phyloP scores from a whole-genome alignment of 306 rosid species.

The Amphicarpaea edgeworthii region DNA sequence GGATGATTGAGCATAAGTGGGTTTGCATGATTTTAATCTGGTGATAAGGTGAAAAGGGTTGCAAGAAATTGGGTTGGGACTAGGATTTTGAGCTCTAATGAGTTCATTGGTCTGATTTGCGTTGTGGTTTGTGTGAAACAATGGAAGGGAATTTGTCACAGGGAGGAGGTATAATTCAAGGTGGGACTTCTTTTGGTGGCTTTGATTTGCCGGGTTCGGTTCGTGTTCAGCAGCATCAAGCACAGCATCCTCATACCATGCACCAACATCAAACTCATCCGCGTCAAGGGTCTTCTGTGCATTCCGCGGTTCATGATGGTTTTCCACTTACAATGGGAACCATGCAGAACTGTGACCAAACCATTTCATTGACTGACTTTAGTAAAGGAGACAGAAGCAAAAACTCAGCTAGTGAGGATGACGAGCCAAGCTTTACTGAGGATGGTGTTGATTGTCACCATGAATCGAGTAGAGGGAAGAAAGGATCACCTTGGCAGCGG shows the following conservation, averaged over 20 bases:
- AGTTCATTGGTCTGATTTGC: slow-evolving; percentile 54
- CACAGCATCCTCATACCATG: slow-evolving; percentile 64
- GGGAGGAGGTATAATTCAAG: slow-evolving; percentile 77
- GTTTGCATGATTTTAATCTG: slow-evolving; percentile 41
- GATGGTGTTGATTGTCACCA: slow-evolving; percentile 69
- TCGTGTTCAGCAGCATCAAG: slow-evolving; percentile 69
- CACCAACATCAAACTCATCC: slow-evolving; percentile 67
- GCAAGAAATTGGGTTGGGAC: neutral
- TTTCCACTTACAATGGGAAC: slow-evolving; percentile 71
- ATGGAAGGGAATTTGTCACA: slow-evolving; percentile 89
- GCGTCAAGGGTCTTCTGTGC: slow-evolving; percentile 63
- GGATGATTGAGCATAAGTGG: slow-evolving; percentile 27
- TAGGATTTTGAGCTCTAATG: slow-evolving; percentile 45
- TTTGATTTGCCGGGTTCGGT: slow-evolving; percentile 76
- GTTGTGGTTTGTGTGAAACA: slow-evolving; percentile 44
- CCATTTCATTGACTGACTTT: slow-evolving; percentile 65
- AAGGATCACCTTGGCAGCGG: slow-evolving; percentile 87
- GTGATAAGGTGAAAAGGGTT: slow-evolving; percentile 29
- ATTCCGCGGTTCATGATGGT: slow-evolving; percentile 65
- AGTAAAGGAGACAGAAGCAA: slow-evolving; percentile 72
- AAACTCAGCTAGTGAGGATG: slow-evolving; percentile 82
- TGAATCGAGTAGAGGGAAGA: slow-evolving; percentile 72
- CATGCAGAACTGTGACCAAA: slow-evolving; percentile 67
- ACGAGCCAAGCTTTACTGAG: slow-evolving; percentile 78
- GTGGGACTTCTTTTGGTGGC: slow-evolving; percentile 72